These are phyloP conservation scores for Basipetospora chlamydospora DNA, from an alignment of 2,329 filamentous ascomycete genomes.

Conservation along the genomic window DNA sequence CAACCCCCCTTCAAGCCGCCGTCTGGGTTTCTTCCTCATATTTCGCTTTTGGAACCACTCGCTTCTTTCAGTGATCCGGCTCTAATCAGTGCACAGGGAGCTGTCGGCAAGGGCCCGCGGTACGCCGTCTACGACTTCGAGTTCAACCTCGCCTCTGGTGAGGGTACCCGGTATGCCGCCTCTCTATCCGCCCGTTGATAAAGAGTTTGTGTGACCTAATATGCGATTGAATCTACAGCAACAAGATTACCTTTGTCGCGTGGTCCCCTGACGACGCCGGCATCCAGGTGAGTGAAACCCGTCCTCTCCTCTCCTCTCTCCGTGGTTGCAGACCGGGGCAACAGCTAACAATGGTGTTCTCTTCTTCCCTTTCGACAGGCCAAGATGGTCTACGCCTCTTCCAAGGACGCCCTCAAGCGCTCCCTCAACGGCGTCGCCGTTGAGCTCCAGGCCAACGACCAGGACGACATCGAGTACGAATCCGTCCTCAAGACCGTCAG, in stretches of 20 bases:
- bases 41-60: no score
- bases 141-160: conserved; percentile 57
- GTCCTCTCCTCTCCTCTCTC: no score
- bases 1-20: not conserved
- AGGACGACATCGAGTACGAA: conserved; percentile 68
- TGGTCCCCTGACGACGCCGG: conserved; percentile 73
- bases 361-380: no score
- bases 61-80: not conserved
- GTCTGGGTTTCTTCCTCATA: no score
- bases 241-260: conserved; percentile 66
- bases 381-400: conserved; percentile 84
- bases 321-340: no score
- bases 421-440: conserved; percentile 58
- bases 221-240: no score
- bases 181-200: no score
- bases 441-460: conserved; percentile 75
- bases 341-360: no score
- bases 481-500: conserved; percentile 52
- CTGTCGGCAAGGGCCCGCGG: conserved; percentile 53
- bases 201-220: no score
- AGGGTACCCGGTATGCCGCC: conserved; percentile 51
- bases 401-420: conserved; percentile 75
- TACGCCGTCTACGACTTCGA: conserved; percentile 80
- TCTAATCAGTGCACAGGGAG: conserved; percentile 26
- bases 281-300: conserved; percentile 55